Conservation (phyloP, 805 yeast genomes). For the Metschnikowia reukaufii region DNA sequence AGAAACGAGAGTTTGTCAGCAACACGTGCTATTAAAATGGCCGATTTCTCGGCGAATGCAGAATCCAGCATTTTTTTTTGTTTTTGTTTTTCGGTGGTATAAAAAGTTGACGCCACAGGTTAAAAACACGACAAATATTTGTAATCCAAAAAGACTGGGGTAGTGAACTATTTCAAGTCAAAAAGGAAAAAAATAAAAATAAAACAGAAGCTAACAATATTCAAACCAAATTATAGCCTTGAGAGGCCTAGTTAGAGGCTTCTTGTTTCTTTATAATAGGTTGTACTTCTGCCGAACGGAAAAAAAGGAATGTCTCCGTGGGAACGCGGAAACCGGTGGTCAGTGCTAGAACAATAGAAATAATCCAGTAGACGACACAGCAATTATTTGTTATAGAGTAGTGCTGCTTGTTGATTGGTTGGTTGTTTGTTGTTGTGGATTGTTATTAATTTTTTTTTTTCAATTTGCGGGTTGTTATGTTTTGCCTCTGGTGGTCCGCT, state of each 20-base stretch:
- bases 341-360: not conserved
- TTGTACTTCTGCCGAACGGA: not conserved
- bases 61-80: not conserved
- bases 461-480: slow-evolving; percentile 1
- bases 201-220: no score
- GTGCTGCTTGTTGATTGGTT: no score
- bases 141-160: no score
- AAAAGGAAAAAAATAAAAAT: no score
- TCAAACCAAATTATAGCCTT: no score
- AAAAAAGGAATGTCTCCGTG: not conserved
- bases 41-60: not conserved
- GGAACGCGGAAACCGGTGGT: not conserved
- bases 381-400: not conserved
- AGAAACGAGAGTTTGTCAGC: not conserved
- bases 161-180: no score
- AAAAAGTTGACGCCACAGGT: not conserved
- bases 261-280: no score
- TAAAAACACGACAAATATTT: no score
- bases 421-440: no score
- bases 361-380: not conserved
- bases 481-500: slow-evolving; percentile 3
- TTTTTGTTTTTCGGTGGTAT: not conserved
- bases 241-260: no score
- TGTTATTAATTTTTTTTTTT: no score
- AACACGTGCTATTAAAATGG: not conserved